A percentile compares a stretch with the other conserved stretches of the same genome.
Conservation (phyloP, 345 rosid genomes). For the Moricandia moricandioides region DNA sequence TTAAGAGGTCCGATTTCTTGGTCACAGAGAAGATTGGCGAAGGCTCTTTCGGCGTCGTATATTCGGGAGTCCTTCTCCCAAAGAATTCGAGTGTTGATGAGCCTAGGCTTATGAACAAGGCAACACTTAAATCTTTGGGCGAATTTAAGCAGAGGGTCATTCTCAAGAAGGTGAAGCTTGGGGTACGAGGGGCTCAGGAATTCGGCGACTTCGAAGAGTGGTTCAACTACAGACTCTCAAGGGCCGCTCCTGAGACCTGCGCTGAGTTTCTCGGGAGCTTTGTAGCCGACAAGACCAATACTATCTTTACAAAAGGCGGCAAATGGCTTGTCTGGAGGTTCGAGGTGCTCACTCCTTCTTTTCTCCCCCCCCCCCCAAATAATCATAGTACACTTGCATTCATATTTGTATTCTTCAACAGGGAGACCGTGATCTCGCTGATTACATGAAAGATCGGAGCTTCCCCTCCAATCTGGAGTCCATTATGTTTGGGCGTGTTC, state of each 20-base stretch:
- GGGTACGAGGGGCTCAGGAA: slow-evolving; percentile 79
- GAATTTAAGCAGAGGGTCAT: slow-evolving; percentile 71
- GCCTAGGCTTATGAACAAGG: slow-evolving; percentile 33
- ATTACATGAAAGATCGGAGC: slow-evolving; percentile 82
- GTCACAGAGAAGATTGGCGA: slow-evolving; percentile 78
- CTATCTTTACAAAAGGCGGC: slow-evolving; percentile 66
- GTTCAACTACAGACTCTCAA: slow-evolving; percentile 92
- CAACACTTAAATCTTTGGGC: slow-evolving; percentile 42
- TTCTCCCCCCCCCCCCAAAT: neutral
- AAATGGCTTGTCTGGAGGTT: slow-evolving; percentile 99
- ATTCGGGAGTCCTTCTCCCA: slow-evolving; percentile 73
- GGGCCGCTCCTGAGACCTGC: slow-evolving; percentile 98
- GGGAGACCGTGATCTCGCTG: slow-evolving; percentile 86
- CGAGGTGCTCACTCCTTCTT: slow-evolving; percentile 45
- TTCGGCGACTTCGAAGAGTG: slow-evolving; percentile 93
- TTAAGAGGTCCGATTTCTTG: slow-evolving; percentile 69
- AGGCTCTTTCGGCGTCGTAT: slow-evolving; percentile 92
- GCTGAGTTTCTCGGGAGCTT: slow-evolving; percentile 91
- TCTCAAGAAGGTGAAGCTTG: slow-evolving; percentile 84
- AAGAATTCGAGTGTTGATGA: slow-evolving; percentile 51
- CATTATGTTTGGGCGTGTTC: slow-evolving; percentile 75
- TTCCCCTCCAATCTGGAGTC: slow-evolving; percentile 87
- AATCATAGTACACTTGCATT: too few relatives aligned
- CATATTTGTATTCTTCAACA: slow-evolving; percentile 22
- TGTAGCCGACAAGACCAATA: slow-evolving; percentile 67